Conservation (phyloP, 139 green algal genomes). For the Closterium sp. region DNA sequence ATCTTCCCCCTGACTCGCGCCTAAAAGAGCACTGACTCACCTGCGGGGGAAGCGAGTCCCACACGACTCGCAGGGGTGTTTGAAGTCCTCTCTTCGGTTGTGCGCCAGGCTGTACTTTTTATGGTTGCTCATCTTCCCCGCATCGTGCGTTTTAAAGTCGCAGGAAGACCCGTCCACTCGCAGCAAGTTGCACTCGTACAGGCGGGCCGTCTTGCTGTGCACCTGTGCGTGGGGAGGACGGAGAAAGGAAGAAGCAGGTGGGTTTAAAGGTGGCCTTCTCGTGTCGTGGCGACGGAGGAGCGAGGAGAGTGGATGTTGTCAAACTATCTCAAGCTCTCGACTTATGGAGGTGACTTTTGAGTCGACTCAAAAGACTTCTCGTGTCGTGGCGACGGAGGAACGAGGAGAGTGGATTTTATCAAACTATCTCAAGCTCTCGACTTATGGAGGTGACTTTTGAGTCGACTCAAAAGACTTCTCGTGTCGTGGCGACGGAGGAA, state of each 20-base stretch:
- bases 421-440: too few species aligned
- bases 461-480: too few species aligned
- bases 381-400: too few species aligned
- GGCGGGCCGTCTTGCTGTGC: constrained; percentile 13
- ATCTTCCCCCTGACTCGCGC: background rate
- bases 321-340: too few species aligned
- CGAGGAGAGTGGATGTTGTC: too few species aligned
- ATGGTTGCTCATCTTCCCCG: constrained; percentile 26
- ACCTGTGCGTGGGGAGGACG: background rate
- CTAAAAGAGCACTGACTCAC: background rate
- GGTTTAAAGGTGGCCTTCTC: too few species aligned
- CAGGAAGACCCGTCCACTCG: background rate
- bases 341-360: too few species aligned
- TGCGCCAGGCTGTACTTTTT: constrained; percentile 23
- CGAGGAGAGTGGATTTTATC: too few species aligned
- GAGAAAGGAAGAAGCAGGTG: background rate
- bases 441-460: too few species aligned
- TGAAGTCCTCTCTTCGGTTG: constrained; percentile 20
- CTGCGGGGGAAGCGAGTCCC: constrained; percentile 2
- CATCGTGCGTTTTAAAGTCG: constrained; percentile 19
- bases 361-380: background rate
- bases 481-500: too few species aligned
- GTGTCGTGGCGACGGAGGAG: too few species aligned
- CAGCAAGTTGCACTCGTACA: constrained; percentile 9
- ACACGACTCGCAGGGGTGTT: background rate